Percentiles rank a stretch among this genome's conserved stretches.
Conservation (phyloP, 1,284 basidiomycete genomes). For the Ceratobasidium theobromae region DNA sequence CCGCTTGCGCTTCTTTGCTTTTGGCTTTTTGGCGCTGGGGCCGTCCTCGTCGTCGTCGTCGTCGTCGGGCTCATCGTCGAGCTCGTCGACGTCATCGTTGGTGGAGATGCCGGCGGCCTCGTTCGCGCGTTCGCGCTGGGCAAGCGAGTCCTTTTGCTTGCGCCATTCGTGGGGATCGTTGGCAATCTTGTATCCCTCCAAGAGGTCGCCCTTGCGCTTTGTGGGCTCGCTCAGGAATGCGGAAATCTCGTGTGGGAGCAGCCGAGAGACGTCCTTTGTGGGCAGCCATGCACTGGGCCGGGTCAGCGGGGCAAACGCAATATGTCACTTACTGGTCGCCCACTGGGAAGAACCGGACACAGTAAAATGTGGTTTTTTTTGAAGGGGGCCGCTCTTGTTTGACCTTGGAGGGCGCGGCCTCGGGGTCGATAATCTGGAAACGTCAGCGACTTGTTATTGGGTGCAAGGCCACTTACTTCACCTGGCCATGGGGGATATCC, state of each 20-base stretch:
- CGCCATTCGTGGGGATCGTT: constrained; percentile 78
- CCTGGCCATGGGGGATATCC: constrained; percentile 94
- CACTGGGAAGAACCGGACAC: constrained; percentile 84
- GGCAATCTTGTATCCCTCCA: constrained; percentile 80
- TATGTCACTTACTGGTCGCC: constrained; percentile 79
- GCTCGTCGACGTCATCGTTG: constrained; percentile 67
- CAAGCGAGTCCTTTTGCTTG: constrained; percentile 49
- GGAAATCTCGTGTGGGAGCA: constrained; percentile 80
- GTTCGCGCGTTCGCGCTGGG: constrained; percentile 44
- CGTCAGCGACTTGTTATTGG: constrained; percentile 12
- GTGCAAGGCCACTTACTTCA: constrained; percentile 60
- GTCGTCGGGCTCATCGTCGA: constrained; percentile 58
- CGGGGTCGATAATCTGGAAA: constrained; percentile 72
- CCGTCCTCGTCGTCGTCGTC: constrained; percentile 57
- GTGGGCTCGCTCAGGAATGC: constrained; percentile 73
- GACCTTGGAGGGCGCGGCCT: constrained; percentile 60
- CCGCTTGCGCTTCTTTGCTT: constrained; percentile 54
- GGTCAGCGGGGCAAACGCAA: neutral
- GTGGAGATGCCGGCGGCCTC: constrained; percentile 62
- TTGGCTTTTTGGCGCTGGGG: constrained; percentile 44
- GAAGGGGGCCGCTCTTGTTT: constrained; percentile 65
- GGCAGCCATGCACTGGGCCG: constrained; percentile 77
- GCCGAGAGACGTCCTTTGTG: constrained; percentile 76
- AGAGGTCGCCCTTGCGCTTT: constrained; percentile 76
- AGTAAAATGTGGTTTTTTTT: constrained; percentile 73